Evolutionary conservation across 192 early-diverging fungal species (phyloP).

Genomic region (Backusella morwellensis): DNA sequence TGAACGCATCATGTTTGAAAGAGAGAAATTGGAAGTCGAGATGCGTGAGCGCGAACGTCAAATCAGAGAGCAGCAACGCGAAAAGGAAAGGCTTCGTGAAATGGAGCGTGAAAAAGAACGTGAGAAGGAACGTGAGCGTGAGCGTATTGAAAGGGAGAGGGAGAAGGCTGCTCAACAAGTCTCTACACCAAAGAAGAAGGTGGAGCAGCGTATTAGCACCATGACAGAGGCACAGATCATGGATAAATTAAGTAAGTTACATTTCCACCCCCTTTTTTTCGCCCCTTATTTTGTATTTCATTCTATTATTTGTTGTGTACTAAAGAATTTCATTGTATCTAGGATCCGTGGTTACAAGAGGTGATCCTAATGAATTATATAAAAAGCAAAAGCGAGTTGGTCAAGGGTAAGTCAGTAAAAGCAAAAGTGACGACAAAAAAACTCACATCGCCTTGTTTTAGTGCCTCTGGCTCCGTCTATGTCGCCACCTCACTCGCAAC

Average conservation of each 20-base stretch:
- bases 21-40: constrained; percentile 16
- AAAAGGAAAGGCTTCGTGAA: constrained; percentile 8
- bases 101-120: constrained; percentile 23
- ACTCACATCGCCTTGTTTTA: neutral
- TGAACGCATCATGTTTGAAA: constrained; percentile 20
- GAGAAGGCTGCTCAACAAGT: constrained; percentile 32
- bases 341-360: constrained; percentile 84
- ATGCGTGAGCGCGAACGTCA: constrained; percentile 12
- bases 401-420: constrained; percentile 67
- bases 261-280: neutral
- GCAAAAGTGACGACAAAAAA: neutral
- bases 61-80: constrained; percentile 15
- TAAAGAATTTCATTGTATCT: constrained; percentile 19
- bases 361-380: constrained; percentile 90
- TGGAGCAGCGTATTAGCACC: constrained; percentile 81
- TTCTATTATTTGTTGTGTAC: constrained; percentile 21
- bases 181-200: constrained; percentile 57
- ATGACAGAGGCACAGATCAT: constrained; percentile 96
- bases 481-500: constrained; percentile 75
- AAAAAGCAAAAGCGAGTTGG: constrained; percentile 95
- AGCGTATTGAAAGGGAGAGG: constrained; percentile 21
- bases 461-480: constrained; percentile 97
- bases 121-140: constrained; percentile 27
- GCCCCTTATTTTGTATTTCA: neutral
- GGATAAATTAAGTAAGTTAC: constrained; percentile 73